Percentiles rank a stretch among this genome's conserved stretches.
phyloP scores from a whole-genome alignment of 345 rosid species.

The Zanthoxylum bungeanum region DNA sequence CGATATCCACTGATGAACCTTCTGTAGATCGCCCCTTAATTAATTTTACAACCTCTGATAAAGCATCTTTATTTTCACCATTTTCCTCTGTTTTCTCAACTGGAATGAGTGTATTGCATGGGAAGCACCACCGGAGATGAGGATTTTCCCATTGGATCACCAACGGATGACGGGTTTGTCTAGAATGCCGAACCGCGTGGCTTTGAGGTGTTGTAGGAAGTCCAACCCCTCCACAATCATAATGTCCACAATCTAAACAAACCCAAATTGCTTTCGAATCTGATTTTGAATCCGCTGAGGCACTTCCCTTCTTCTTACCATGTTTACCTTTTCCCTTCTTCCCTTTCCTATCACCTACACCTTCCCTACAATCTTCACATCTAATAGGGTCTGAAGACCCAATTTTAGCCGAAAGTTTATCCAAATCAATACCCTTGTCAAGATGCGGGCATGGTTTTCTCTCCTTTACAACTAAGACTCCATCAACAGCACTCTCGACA shows the following conservation, averaged over 20 bases:
- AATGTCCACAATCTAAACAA: slow-evolving; percentile 92
- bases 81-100: slow-evolving; percentile 61
- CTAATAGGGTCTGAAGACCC: slow-evolving; percentile 42
- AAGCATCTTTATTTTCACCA: slow-evolving; percentile 49
- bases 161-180: slow-evolving; percentile 62
- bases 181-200: slow-evolving; percentile 72
- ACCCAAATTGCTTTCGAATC: slow-evolving; percentile 76
- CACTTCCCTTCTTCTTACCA: slow-evolving; percentile 58
- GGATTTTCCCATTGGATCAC: slow-evolving; percentile 80
- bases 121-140: slow-evolving; percentile 84
- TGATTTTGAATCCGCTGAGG: slow-evolving; percentile 46
- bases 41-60: slow-evolving; percentile 53
- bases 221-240: slow-evolving; percentile 85
- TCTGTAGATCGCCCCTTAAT: slow-evolving; percentile 50
- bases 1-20: slow-evolving; percentile 39
- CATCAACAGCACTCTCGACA: slow-evolving; percentile 30
- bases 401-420: slow-evolving; percentile 55
- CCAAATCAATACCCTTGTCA: slow-evolving; percentile 55
- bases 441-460: slow-evolving; percentile 60
- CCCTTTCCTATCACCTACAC: slow-evolving; percentile 54
- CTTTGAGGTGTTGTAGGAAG: slow-evolving; percentile 73
- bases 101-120: slow-evolving; percentile 60
- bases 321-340: slow-evolving; percentile 63
- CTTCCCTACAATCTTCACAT: slow-evolving; percentile 79
- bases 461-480: slow-evolving; percentile 34